Base-by-base conservation (phyloP, 345 rosid species). In the Bruguiera parviflora region DNA sequence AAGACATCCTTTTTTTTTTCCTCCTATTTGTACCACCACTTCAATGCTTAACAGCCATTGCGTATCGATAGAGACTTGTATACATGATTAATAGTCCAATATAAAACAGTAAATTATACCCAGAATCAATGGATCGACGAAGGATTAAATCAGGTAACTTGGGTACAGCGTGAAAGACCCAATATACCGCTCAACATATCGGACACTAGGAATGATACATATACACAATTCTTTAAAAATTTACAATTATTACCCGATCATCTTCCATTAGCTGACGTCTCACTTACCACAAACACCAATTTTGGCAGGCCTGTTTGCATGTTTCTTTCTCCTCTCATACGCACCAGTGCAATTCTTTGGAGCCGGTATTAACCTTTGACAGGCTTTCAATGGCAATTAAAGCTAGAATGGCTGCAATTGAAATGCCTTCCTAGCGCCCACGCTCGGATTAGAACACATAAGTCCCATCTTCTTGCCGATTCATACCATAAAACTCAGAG, bases 401-500 rank as follows among this genome's bases (percentile, higher is more conserved):
- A 0, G 49, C 49, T 13, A 43, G 18, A 43, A 43, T 43, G 18
- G 18, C 8, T 13, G 89, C 1, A 86, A 81, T n/a, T 58, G 60
- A 62, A 51, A 27, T 28, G 13, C 55, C 49, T 52, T 28, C 27
- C 18, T 11, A 16, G 20, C 32, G 33, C 51, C 51, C 53, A 60
- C 37, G 60, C 59, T 62, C 61, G 35, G 43, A 28, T 60, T 67
- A 66, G 57, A 83, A 53, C n/a, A 77, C 74, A 63, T 81, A 81
- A 63, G 70, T 75, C 13, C 86, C 87, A 72, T 80, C 84, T 35
- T 32, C 61, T 21, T 49, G 82, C 79, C 84, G 71, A 58, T 57
- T 82, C 86, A 82, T 73, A 66, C 82, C 83, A 73, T 70, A 72
- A 70, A 70, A 73, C 56, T 72, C 67, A 19, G 78, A 53, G 67